Conservation (phyloP, 2,329 filamentous ascomycete species). For the Hymenoscyphus fructigenus region DNA sequence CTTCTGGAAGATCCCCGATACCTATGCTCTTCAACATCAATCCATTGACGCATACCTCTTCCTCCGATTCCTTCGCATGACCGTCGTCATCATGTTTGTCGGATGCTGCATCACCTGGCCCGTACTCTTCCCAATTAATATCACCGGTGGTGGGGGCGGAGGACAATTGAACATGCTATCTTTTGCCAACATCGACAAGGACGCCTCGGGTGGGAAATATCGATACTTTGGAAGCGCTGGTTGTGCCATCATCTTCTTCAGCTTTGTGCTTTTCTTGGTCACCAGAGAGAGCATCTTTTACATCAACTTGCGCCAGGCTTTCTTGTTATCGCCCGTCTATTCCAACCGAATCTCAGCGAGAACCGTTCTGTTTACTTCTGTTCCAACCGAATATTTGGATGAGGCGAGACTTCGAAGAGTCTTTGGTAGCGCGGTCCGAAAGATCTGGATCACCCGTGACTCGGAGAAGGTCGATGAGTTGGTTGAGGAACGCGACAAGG, state of each 20-base stretch:
- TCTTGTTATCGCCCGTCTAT: conserved; percentile 81
- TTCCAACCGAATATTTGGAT: conserved; percentile 75
- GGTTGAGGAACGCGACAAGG: conserved; percentile 77
- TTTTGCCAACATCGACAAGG: conserved; percentile 70
- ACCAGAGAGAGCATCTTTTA: conserved; percentile 88
- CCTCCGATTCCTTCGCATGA: conserved; percentile 80
- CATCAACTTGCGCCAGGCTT: conserved; percentile 90
- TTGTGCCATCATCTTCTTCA: conserved; percentile 78
- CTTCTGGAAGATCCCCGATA: conserved; percentile 70
- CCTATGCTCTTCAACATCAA: conserved; percentile 82
- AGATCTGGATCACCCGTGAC: conserved; percentile 81
- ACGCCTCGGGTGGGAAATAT: conserved; percentile 52
- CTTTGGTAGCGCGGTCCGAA: conserved; percentile 78
- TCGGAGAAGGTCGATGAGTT: conserved; percentile 75
- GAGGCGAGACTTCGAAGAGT: conserved; percentile 74
- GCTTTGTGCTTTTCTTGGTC: conserved; percentile 85
- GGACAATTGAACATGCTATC: conserved; percentile 73
- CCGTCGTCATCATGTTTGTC: conserved; percentile 75
- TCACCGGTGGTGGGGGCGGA: conserved; percentile 68
- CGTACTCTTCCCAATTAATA: conserved; percentile 78
- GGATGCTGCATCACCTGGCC: conserved; percentile 86
- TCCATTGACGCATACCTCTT: conserved; percentile 91
- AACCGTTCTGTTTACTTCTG: conserved; percentile 85
- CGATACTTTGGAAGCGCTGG: conserved; percentile 79
- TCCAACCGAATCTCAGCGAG: conserved; percentile 83